phyloP scores from a whole-genome alignment of 1,139 yeast genomes.

The Debaryomyces robertsiae region DNA sequence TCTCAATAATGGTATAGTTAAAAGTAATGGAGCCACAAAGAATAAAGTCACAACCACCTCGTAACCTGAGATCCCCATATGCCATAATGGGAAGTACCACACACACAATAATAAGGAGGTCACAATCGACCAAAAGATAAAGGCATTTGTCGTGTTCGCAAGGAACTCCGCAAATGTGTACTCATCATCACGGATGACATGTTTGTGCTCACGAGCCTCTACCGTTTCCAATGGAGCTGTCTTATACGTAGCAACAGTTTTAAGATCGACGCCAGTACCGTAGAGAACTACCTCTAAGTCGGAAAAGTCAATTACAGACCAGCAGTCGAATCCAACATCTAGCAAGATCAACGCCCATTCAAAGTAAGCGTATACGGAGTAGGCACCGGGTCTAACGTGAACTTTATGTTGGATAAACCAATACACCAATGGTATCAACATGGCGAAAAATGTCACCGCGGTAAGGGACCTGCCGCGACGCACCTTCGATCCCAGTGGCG shows the following conservation, averaged over 20 bases:
- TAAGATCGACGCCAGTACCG: constrained; percentile 22
- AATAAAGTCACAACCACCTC: constrained; percentile 67
- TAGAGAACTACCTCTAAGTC: constrained; percentile 49
- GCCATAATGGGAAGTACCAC: constrained; percentile 98
- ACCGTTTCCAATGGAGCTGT: constrained; percentile 4
- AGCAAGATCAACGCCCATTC: constrained; percentile 88
- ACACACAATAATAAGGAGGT: constrained; percentile 83
- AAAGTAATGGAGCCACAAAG: constrained; percentile 58
- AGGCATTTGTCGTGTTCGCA: constrained; percentile 57
- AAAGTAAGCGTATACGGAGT: constrained; percentile 88
- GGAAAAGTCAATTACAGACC: constrained; percentile 70
- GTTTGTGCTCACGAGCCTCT: background rate
- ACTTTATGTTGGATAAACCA: constrained; percentile 94
- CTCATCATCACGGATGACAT: constrained; percentile 20
- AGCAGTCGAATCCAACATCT: constrained; percentile 83
- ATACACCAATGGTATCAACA: constrained; percentile 79
- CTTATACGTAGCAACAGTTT: constrained; percentile 9
- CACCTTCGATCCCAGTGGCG: constrained; percentile 51
- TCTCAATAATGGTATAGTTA: constrained; percentile 56
- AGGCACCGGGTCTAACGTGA: constrained; percentile 86
- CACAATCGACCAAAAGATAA: constrained; percentile 79
- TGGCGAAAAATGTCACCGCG: constrained; percentile 64
- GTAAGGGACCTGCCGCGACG: constrained; percentile 56
- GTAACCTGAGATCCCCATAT: constrained; percentile 95
- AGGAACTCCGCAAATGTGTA: constrained; percentile 45